Base-by-base conservation (phyloP, 495 filamentous ascomycete species). In the Geoglossum glabrum region DNA sequence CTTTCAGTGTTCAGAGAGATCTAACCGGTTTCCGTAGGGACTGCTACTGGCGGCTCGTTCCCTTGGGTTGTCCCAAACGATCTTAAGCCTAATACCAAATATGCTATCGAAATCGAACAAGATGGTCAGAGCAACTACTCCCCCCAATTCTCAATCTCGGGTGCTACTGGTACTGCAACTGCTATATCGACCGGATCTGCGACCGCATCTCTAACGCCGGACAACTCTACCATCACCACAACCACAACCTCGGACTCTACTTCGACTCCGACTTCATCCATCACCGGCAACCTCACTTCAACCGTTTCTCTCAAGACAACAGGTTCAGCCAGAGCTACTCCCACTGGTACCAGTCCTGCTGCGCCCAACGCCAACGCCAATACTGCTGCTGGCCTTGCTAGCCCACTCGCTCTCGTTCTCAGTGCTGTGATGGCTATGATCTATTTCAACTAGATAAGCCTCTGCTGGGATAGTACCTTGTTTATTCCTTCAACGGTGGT, bases 371-470 rank as follows among this genome's bases (percentile, higher is more conserved):
- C 49, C 15, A 64, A 56, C 28, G 45, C 49, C 15, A 64, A 66
- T 3, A 54, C 61, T 17, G 45, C 57, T 28, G 56, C 56, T 25
- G 64, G 60, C 36, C 45, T 55, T 21, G 55, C 61, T 55, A 66
- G 66, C 62, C 60, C 65, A 19, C 30, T 72, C 47, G 64, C 67
- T 28, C 61, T 72, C 26, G 57, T 68, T 40, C 56, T 70, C 55
- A 64, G 68, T 34, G 66, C 61, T 25, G 65, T 66, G n/a, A 68
- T 64, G 30, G 69, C 66, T 0, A 61, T 69, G 60, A 64, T 64
- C 45, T 70, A 66, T 60, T 61, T 70, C 60, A 64, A 60, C 49
- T 34, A 49, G 26, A 47, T 34, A 15, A 0, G 23, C 2, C 38
- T 11, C 56, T 17, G 23, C 8, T 11, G 38, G 55, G 46, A 21